These are phyloP conservation scores for Trichoderma lentiforme DNA, from an alignment of 2,329 filamentous ascomycete species.

Conservation along the genomic window DNA sequence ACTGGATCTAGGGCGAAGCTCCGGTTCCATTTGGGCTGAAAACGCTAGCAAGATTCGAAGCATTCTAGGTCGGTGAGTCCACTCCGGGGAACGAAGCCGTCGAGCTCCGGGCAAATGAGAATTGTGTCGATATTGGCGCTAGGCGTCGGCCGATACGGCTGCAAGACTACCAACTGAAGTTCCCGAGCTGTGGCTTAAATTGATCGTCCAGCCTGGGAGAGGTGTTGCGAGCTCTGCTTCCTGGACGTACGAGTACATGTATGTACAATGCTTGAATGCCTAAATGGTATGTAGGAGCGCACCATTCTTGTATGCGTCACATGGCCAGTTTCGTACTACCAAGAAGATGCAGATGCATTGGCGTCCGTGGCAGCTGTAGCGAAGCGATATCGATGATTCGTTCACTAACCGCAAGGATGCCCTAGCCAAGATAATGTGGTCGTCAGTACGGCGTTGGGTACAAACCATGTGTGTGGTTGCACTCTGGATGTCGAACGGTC, in stretches of 20 bases:
- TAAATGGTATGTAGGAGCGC: not conserved
- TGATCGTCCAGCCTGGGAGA: constrained; percentile 2
- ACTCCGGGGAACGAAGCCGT: constrained; percentile 15
- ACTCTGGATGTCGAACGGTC: not conserved
- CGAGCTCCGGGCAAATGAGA: constrained; percentile 16
- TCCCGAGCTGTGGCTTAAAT: not conserved
- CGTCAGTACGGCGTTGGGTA: not conserved
- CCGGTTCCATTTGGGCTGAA: constrained; percentile 7
- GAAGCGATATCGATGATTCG: not conserved
- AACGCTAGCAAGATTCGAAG: constrained; percentile 10
- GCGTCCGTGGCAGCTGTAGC: not conserved
- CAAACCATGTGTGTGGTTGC: not conserved
- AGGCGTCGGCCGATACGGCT: constrained; percentile 15
- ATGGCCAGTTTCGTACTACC: not conserved
- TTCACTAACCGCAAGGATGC: not conserved
- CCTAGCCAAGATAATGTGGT: not conserved
- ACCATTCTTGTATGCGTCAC: constrained; percentile 1
- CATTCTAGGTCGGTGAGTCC: not conserved
- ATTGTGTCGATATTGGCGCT: constrained; percentile 7
- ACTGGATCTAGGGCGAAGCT: constrained; percentile 6
- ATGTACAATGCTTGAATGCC: not conserved
- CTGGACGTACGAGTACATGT: not conserved
- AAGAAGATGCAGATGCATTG: not conserved
- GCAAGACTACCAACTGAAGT: not conserved
- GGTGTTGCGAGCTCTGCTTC: not conserved